Base-by-base conservation (phyloP, 2,329 filamentous ascomycete species). In the Hypoxylon sp. region DNA sequence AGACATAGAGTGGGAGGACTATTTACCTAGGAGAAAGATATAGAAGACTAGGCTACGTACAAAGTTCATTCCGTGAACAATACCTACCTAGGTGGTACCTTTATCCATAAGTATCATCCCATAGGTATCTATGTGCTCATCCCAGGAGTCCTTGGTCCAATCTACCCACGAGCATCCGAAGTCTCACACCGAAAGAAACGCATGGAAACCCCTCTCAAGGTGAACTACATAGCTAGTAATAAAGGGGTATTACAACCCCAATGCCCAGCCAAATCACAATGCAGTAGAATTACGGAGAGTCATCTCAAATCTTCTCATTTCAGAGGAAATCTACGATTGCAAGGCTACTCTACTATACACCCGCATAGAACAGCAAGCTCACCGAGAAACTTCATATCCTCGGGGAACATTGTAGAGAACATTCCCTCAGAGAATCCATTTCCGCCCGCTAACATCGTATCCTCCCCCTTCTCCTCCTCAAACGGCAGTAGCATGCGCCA, bases 401-500 rank as follows among this genome's bases (percentile, higher is more conserved):
- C 32, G 3, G n/a, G 12, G 2, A n/a, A 14, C 23, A 29, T 23
- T n/a, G 12, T 27, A 5, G n/a, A 14, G 2, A n/a, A 14, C 23
- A 29, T 23, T n/a, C 25, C 32, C 19, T 25, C 11, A 2, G 14
- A 25, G 11, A 37, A 12, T 43, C 37, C 8, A 21, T 41, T 37
- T 37, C 14, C 14, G 2, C 9, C 16, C 16, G 16, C 19, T 19
- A 3, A 41, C 7, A 41, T 21, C 8, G 8, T 21, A 41, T 19
- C 37, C 37, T 9, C 37, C 37, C 3, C 25, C 8, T 21, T 19
- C 27, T 69, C 25, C 8, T 21, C 27, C 27, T 69, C 25, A 73
- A 47, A 70, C 60, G 3, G 71, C 69, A 37, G 65, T 71, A 32
- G 57, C 51, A 59, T 71, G 68, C 25, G 51, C 60, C 46, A 65